Evolutionary conservation across 2,329 filamentous ascomycete genomes (phyloP).

Genomic region (Botrytis squamosa): DNA sequence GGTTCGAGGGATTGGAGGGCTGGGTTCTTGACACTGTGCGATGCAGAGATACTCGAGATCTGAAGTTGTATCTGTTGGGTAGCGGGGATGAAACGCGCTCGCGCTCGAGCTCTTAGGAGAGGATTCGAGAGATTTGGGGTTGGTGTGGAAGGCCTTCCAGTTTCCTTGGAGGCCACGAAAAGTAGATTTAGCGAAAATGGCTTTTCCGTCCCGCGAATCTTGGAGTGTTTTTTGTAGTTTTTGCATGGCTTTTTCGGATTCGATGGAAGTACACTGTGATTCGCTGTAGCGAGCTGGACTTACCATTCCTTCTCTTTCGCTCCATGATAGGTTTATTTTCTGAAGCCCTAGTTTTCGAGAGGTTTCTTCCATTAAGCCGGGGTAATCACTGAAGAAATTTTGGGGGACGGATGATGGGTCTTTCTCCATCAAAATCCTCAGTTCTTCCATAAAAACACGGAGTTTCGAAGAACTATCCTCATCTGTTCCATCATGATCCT

Average conservation of each 20-base stretch:
- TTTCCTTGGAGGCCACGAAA: neutral
- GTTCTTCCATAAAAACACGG: neutral
- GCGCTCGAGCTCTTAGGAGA: neutral
- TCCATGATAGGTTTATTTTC: conserved; percentile 7
- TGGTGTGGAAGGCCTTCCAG: neutral
- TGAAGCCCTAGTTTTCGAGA: neutral
- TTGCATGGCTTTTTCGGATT: neutral
- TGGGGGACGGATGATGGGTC: conserved; percentile 6
- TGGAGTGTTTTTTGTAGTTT: neutral
- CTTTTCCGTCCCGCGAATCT: neutral
- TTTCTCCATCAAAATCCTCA: neutral
- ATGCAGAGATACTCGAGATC: neutral
- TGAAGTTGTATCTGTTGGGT: neutral
- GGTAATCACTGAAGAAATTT: conserved; percentile 12
- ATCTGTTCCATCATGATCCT: too few relatives aligned
- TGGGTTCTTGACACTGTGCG: neutral
- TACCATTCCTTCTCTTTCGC: conserved; percentile 1
- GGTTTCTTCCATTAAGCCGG: conserved; percentile 2
- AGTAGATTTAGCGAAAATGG: neutral
- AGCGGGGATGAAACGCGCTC: neutral
- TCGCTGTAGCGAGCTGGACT: conserved; percentile 5
- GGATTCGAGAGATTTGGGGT: neutral
- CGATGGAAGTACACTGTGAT: neutral
- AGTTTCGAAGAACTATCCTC: neutral
- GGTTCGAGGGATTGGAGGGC: neutral